phyloP scores from a whole-genome alignment of 805 yeast species.

The Cyberlindnera euphorbiiphila region DNA sequence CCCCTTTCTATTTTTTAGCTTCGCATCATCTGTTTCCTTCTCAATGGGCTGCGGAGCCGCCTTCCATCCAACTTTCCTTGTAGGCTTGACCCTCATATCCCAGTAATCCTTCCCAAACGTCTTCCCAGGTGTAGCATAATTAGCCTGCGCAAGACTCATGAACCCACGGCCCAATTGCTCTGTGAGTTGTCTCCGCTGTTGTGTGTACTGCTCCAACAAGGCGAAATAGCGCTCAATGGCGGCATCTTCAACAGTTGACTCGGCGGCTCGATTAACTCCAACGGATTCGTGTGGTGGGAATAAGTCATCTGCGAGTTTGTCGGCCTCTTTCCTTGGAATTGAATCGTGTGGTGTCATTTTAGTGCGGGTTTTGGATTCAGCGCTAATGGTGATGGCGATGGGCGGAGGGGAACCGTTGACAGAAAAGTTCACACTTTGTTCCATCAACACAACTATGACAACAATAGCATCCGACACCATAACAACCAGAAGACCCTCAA shows the following conservation, averaged over 20 bases:
- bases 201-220: slow-evolving; percentile 18
- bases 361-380: neutral
- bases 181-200: slow-evolving; percentile 3
- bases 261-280: neutral
- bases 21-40: slow-evolving; percentile 2
- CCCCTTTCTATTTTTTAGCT: slow-evolving; percentile 2
- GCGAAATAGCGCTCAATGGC: slow-evolving; percentile 2
- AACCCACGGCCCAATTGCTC: slow-evolving; percentile 31
- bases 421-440: no score
- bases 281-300: slow-evolving; percentile 8
- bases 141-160: slow-evolving; percentile 43
- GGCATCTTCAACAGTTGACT: neutral
- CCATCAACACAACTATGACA: neutral
- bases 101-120: slow-evolving; percentile 39
- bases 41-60: neutral
- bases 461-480: no score
- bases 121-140: slow-evolving; percentile 30
- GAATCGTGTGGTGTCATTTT: neutral
- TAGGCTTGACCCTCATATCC: slow-evolving; percentile 34
- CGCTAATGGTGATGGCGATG: no score
- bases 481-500: neutral
- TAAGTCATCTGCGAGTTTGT: slow-evolving; percentile 14
- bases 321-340: neutral
- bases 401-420: no score
- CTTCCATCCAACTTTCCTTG: slow-evolving; percentile 11